Base-by-base conservation (phyloP, 2,329 filamentous ascomycete species). In the Xylariales sp. region DNA sequence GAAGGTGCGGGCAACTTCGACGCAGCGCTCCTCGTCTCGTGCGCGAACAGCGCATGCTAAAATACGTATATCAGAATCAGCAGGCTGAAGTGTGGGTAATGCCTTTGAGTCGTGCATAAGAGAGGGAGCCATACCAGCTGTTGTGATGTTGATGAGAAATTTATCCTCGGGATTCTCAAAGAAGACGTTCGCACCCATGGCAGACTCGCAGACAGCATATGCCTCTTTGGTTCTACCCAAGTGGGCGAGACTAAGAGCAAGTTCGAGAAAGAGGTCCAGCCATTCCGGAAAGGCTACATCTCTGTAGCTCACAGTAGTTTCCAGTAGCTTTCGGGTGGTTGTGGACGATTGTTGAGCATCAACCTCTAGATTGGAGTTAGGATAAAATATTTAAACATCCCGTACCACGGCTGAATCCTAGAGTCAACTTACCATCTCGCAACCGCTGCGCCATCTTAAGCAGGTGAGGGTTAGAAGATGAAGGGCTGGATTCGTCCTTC, bases 241-340 rank as follows among this genome's bases (percentile, higher is more conserved):
- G 29, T 79, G 76, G 6, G 89, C 85, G 21, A 93, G 74, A 5
- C 83, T 72, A 33, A 96, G 72, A 4, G 89, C 85, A 56, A 94
- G 94, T 53, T 93, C 86, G 24, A 94, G 74, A 56, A 98, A 95
- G 1, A 95, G 73, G 49, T 94, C 86, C 4, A 96, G 74, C 93
- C 93, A 98, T 32, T 81, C 75, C 41, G 82, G 72, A 54, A 97
- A 95, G 0, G 81, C 69, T 32, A 97, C 86, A 6, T 85, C 85
- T 48, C 88, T 83, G 37, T 69, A 67, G 15, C 67, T 62, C 31
- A 62, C 56, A 5, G 58, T 51, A 27, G 54, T 44, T 20, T 49
- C 54, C 14, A 52, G 47, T 15, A 45, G 41, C 12, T 50, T 46
- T 6, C 46, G 49, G 29, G 56, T 20, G 17, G 18, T 39, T 15